Evolutionary conservation across 805 yeast genomes (phyloP).

Genomic region (Candida anglica): DNA sequence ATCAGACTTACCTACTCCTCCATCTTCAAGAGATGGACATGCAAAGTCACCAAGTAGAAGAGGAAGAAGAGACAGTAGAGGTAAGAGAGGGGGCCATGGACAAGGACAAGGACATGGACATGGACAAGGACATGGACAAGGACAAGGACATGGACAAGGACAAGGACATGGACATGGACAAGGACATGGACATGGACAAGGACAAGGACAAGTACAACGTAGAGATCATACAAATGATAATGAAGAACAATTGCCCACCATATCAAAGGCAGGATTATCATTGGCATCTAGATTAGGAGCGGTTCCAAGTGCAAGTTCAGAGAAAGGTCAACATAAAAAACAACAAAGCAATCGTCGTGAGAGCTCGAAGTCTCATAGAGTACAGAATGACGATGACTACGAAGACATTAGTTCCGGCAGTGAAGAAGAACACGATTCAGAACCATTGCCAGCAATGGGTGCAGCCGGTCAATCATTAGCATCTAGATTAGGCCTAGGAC

Average conservation of each 20-base stretch:
- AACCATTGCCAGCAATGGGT: conserved; percentile 21
- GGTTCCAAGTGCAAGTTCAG: background rate
- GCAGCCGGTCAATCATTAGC: conserved; percentile 31
- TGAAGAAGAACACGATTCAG: conserved; percentile 7
- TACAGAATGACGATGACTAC: no score
- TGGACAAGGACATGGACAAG: conserved; percentile 1
- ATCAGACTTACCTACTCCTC: conserved; percentile 1
- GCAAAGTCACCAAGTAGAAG: background rate
- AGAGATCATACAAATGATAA: conserved; percentile 2
- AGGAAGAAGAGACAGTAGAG: conserved; percentile 3
- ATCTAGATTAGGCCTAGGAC: conserved; percentile 18
- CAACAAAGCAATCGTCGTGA: no score
- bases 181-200: no score
- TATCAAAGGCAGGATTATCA: conserved; percentile 1
- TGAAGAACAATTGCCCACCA: background rate
- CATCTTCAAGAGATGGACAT: conserved; percentile 2
- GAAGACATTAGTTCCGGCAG: no score
- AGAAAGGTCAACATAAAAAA: no score
- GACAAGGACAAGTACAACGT: no score
- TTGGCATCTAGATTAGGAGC: conserved; percentile 2
- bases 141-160: no score
- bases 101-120: background rate
- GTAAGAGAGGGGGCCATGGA: conserved; percentile 6
- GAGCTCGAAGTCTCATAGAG: no score
- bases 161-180: no score